Evolutionary conservation across 192 early-diverging fungal genomes (phyloP).

Genomic region (Linnemannia exigua): DNA sequence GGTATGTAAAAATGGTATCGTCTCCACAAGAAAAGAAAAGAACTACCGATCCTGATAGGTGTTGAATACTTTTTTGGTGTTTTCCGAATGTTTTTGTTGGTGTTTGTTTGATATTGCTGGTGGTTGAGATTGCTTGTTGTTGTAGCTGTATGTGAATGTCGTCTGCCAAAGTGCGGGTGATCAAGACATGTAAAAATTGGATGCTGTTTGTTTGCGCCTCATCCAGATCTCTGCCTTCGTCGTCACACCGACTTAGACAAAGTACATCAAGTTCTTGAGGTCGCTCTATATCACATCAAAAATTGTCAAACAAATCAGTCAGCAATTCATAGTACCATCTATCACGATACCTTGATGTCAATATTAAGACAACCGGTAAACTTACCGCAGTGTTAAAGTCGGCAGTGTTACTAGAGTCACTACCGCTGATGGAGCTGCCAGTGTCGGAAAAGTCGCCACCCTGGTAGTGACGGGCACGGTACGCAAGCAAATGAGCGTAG

Average conservation of each 20-base stretch:
- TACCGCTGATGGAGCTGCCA: slow-evolving; percentile 19
- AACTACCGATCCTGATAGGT: neutral
- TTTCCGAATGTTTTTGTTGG: neutral
- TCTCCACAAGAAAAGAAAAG: neutral
- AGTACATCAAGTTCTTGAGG: slow-evolving; percentile 46
- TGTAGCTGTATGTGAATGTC: neutral
- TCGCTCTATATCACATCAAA: neutral
- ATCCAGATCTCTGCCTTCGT: neutral
- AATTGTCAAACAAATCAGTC: neutral
- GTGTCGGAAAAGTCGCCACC: slow-evolving; percentile 25
- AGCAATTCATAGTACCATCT: neutral
- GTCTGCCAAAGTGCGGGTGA: neutral
- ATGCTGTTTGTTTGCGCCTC: neutral
- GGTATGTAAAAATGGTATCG: neutral
- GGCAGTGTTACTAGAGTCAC: neutral
- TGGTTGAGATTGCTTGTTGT: neutral
- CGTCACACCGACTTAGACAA: slow-evolving; percentile 23
- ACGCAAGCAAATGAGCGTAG: slow-evolving; percentile 59
- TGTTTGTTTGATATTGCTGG: neutral
- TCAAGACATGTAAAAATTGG: neutral
- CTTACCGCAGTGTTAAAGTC: slow-evolving; percentile 27
- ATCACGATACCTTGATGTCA: neutral
- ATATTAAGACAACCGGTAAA: neutral
- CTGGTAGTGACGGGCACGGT: slow-evolving; percentile 57
- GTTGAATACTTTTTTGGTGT: neutral